Evolutionary conservation across 2,329 filamentous ascomycete species (phyloP), one percentile per base, ranked within the genome.

Genomic region (Beauveria sp.): DNA sequence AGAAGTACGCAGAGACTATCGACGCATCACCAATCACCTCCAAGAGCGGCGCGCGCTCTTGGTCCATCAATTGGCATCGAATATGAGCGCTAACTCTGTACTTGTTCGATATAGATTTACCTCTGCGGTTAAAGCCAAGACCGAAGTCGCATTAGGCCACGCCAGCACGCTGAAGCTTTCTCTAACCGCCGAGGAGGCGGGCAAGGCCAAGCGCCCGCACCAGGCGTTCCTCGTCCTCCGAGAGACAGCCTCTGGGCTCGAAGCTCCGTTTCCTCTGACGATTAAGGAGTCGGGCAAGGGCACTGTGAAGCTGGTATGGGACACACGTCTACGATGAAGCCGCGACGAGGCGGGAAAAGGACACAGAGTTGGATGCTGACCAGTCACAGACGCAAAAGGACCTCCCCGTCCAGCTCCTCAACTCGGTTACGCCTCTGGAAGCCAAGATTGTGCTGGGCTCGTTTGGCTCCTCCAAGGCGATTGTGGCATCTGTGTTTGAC

Each of bases 211-310:
- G 81, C 86, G 90, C 66, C 91, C 95, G 68, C 95, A 99, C 76
- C 95, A 99, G 77, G 92, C 92, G 6, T 97, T 97, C 79, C 81
- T 99, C 59, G 81, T 95, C 18, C 76, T 99, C 62, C 87, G 85
- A 68, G 92, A 98, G 68, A 78, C 82, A 12, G 78, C 81, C 14
- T 87, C 86, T 12, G 91, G 90, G 42, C 80, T 99, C 52, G 93
- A 98, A 74, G 87, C 92, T 26, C 92, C 93, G 1, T 96, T 93
- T 70, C 86, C 92, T 1, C 81, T 99, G 68, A 87, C 78, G 12
- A 79, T 96, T 53, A 96, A 96, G 78, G 90, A 95, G 10, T 91
- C 82, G 69, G 95, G 95, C 67, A 96, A 96, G 77, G 91, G 85
- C 24, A 87, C 86, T 60, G 81, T 96, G 38, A 89, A 96, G 68